Base-by-base conservation (phyloP, 208 protist species). In the Tritrichomonas foetus region DNA sequence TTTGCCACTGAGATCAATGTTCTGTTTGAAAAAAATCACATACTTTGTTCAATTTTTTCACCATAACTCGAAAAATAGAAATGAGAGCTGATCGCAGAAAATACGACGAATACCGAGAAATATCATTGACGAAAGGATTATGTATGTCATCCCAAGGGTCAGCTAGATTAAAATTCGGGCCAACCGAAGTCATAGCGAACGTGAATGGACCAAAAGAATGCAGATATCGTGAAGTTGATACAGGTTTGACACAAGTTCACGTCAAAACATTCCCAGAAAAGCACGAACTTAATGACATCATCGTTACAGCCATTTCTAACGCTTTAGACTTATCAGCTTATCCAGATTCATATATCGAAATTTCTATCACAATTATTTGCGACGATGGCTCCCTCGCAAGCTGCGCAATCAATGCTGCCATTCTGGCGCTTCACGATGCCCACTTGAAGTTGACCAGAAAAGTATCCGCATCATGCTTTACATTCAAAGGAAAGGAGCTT, bases 221-320 rank as follows among this genome's bases (percentile, higher is more conserved):
- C 16, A 0, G 44, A 13, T 89, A 53, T n/a, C 3, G 47, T 20
- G 78, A 89, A 57, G 41, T 89, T 39, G 78, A 89, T 27, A 89
- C 78, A 33, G 47, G 78, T 5, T 44, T 44, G 41, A 33, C 47
- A 57, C 9, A 55, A n/a, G 41, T 89, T 36, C 44, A 57, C 33
- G 47, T 49, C 0, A 89, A 89, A 57, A 53, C 78, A 89, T 89
- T 39, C 57, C 78, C 78, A 89, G 78, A 89, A 57, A 89, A 39
- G 1, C 78, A 44, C 25, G 47, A 44, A 39, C 33, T 89, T 20
- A 89, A 89, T 50, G 47, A 89, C 20, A 89, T 89, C 2, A 47
- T 89, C 39, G 36, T 47, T 27, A 47, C 44, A 39, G 41, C 78
- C 27, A 27, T 89, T 20, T 22, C 33, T 33, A 89, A 89, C 44